Percentiles rank a stretch among this genome's conserved stretches.
These are phyloP conservation scores for Neofusicoccum cordaticola DNA, from an alignment of 2,329 filamentous ascomycete genomes.

Conservation along the genomic window DNA sequence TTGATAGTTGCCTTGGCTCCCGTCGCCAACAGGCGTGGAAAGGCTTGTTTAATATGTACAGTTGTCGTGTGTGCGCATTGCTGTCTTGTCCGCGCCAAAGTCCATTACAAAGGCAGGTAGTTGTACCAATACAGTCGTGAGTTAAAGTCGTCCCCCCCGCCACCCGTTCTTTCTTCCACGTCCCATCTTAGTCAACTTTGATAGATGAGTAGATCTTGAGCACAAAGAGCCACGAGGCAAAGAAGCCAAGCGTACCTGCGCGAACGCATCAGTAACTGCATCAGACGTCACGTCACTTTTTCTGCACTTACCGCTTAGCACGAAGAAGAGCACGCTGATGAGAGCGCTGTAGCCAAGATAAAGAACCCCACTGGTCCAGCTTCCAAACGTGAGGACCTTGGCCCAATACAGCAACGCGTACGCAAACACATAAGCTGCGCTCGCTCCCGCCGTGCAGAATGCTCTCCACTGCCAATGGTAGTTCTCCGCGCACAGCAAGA, in stretches of 20 bases:
- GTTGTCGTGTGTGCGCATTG: neutral
- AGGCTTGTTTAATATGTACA: neutral
- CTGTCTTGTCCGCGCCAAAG: constrained; percentile 20
- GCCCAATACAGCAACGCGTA: constrained; percentile 91
- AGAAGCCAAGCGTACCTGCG: constrained; percentile 88
- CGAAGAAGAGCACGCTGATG: constrained; percentile 87
- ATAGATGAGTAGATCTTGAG: constrained; percentile 95
- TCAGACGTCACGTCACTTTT: neutral
- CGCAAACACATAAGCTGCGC: constrained; percentile 84
- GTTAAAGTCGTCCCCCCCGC: neutral
- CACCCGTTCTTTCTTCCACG: neutral
- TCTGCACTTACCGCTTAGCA: constrained; percentile 74
- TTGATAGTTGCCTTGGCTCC: neutral
- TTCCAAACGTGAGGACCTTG: constrained; percentile 80
- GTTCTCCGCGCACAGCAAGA: constrained; percentile 91
- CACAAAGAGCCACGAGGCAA: constrained; percentile 91
- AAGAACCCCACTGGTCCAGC: constrained; percentile 80
- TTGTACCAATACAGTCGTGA: constrained; percentile 13
- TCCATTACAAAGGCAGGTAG: constrained; percentile 27
- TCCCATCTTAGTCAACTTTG: constrained; percentile 74
- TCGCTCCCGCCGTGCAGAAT: constrained; percentile 88
- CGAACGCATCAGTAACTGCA: neutral
- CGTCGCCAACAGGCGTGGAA: no score
- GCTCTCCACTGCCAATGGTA: constrained; percentile 99
- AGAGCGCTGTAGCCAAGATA: constrained; percentile 92